Evolutionary conservation across 306 rosid genomes (phyloP).

Genomic region (Geum urbanum): DNA sequence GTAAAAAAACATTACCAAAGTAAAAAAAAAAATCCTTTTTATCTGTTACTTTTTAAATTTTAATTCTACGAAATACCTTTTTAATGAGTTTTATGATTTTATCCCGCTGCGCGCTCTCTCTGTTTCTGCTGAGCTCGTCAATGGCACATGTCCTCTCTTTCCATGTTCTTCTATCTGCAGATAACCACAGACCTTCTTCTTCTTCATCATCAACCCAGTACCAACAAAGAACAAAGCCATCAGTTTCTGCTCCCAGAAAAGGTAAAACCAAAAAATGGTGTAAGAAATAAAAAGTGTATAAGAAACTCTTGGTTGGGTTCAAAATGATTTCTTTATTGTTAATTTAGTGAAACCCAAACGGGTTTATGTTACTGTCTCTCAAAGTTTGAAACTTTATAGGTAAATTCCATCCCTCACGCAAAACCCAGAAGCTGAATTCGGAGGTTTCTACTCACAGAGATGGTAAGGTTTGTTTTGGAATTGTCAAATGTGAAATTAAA

Average conservation of each 20-base stretch:
- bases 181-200: slow-evolving; percentile 25
- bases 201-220: slow-evolving; percentile 37
- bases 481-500: background rate
- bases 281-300: background rate
- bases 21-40: no score
- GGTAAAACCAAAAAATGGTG: slow-evolving; percentile 30
- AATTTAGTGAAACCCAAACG: background rate
- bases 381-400: slow-evolving; percentile 36
- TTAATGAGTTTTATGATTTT: background rate
- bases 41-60: no score
- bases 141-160: slow-evolving; percentile 48
- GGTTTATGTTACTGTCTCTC: slow-evolving; percentile 9
- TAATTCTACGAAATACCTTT: no score
- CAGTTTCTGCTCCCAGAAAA: slow-evolving; percentile 36
- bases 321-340: background rate
- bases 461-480: slow-evolving; percentile 33
- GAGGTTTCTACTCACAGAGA: slow-evolving; percentile 84
- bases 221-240: slow-evolving; percentile 29
- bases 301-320: background rate
- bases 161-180: slow-evolving; percentile 14
- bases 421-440: slow-evolving; percentile 58
- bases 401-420: slow-evolving; percentile 28
- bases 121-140: background rate
- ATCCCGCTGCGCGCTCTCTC: slow-evolving; percentile 1
- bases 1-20: no score